phyloP scores from a whole-genome alignment of 768 basidiomycete species.

The Pleurotus giganteus region DNA sequence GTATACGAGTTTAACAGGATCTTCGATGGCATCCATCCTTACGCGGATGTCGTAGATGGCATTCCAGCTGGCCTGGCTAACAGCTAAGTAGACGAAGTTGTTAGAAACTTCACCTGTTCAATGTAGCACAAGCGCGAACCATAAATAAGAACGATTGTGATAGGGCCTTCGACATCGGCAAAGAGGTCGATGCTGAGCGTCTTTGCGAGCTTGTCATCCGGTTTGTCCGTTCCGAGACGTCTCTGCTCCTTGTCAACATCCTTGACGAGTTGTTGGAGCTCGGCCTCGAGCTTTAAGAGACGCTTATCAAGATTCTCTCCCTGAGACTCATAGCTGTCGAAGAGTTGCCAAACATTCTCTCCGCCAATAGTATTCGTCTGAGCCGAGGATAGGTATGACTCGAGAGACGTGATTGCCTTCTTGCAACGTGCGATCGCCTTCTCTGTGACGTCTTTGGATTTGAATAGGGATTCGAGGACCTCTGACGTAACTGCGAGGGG shows the following conservation, averaged over 20 bases:
- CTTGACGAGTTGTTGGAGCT: slow-evolving; percentile 15
- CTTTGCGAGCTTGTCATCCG: slow-evolving; percentile 15
- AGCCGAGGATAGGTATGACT: slow-evolving; percentile 25
- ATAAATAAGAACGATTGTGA: slow-evolving; percentile 30
- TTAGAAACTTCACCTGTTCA: not conserved
- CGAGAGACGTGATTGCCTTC: slow-evolving; percentile 20
- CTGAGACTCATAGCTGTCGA: slow-evolving; percentile 21
- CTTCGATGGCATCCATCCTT: slow-evolving; percentile 31
- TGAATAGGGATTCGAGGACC: slow-evolving; percentile 17
- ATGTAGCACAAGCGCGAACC: slow-evolving; percentile 19
- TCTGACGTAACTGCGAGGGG: slow-evolving; percentile 18
- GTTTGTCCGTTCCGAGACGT: slow-evolving; percentile 7
- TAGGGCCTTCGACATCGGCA: slow-evolving; percentile 22
- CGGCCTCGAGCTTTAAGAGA: slow-evolving; percentile 18
- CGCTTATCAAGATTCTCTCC: slow-evolving; percentile 25
- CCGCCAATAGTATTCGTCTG: slow-evolving; percentile 22
- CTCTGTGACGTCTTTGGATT: slow-evolving; percentile 14
- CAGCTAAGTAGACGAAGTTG: slow-evolving; percentile 4
- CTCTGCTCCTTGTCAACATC: slow-evolving; percentile 20
- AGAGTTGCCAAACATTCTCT: slow-evolving; percentile 15
- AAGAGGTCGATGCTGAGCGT: slow-evolving; percentile 24
- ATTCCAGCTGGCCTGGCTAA: slow-evolving; percentile 27
- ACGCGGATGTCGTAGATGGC: slow-evolving; percentile 39
- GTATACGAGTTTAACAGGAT: slow-evolving; percentile 32
- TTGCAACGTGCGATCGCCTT: slow-evolving; percentile 23